Base-by-base conservation (phyloP, 441 rosid species). In the Euphorbia schlechtendalii region DNA sequence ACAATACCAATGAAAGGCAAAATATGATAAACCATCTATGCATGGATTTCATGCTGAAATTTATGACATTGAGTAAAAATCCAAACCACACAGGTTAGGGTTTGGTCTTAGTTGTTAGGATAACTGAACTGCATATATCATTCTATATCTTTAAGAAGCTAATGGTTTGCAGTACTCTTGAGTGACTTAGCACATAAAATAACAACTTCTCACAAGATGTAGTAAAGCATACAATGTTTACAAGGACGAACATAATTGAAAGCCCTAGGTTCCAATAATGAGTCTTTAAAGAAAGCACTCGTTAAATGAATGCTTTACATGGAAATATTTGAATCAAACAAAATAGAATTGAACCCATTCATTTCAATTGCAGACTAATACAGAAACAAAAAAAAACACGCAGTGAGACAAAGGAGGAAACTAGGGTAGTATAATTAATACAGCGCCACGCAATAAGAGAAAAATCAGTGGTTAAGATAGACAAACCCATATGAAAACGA, bases 131-230 rank as follows among this genome's bases (percentile, higher is more conserved):
- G 56, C 25, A 60, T 34, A 15, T 30, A 32, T 18, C 40, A 58
- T n/a, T 45, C n/a, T 22, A 65, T 67, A 71, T 43, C 8, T 40
- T 17, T n/a, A 63, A 61, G 65, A 48, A 63, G 63, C 51, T 69
- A 24, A 43, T 43, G 54, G 5, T 18, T 10, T 40, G 0, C 27
- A 3, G 55, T 17, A n/a, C n/a, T n/a, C 45, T 64, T 53, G 20
- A 53, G 49, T 53, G 70, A 77, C 68, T 70, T 63, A n/a, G 45
- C 73, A 79, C 96, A 87, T 89, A 76, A 87, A 86, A 84, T 84
- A 76, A 83, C 78, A 76, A 54, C 70, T 54, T 61, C 60, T 55
- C 36, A 20, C 27, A 61, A 63, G 63, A 69, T 34, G 32, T 28
- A 71, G 69, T 60, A 32, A 15, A 61, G n/a, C n/a, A 76, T 53